These are phyloP conservation scores for Kuraishia piskuri DNA, from an alignment of 805 yeast genomes.

Conservation along the genomic window DNA sequence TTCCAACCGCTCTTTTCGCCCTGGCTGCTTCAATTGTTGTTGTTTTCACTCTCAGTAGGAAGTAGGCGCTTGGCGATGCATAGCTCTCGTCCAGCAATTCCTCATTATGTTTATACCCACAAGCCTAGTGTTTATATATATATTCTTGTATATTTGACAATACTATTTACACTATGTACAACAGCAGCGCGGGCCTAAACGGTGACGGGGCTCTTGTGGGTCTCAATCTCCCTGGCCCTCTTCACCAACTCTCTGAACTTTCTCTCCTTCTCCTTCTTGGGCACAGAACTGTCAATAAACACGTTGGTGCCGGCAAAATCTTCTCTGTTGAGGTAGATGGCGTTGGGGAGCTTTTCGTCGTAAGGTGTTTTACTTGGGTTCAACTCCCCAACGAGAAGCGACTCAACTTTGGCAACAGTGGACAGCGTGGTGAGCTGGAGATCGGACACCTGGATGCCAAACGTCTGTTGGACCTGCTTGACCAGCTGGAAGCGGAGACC, in stretches of 20 bases:
- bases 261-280: slow-evolving; percentile 34
- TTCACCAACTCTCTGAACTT: slow-evolving; percentile 36
- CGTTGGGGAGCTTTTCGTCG: slow-evolving; percentile 68
- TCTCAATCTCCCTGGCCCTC: slow-evolving; percentile 20
- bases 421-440: slow-evolving; percentile 32
- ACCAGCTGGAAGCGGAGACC: slow-evolving; percentile 37
- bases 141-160: not conserved
- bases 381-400: slow-evolving; percentile 25
- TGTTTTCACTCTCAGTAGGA: slow-evolving; percentile 45
- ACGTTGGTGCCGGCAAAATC: slow-evolving; percentile 54
- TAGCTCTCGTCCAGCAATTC: not conserved
- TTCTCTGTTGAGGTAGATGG: slow-evolving; percentile 48
- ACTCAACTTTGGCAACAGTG: slow-evolving; percentile 28
- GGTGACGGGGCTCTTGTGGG: not conserved
- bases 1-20: slow-evolving; percentile 56
- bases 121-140: not conserved
- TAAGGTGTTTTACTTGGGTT: slow-evolving; percentile 30
- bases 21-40: slow-evolving; percentile 51
- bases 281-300: slow-evolving; percentile 41
- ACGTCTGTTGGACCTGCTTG: slow-evolving; percentile 37
- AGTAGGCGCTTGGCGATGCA: slow-evolving; percentile 15
- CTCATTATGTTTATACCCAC: slow-evolving; percentile 2
- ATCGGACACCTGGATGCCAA: slow-evolving; percentile 50
- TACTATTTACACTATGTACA: too few relatives aligned
- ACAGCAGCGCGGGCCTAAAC: too few relatives aligned